These are phyloP conservation scores for Rhodofomes roseus DNA, from an alignment of 1,284 basidiomycete genomes.

Conservation along the genomic window DNA sequence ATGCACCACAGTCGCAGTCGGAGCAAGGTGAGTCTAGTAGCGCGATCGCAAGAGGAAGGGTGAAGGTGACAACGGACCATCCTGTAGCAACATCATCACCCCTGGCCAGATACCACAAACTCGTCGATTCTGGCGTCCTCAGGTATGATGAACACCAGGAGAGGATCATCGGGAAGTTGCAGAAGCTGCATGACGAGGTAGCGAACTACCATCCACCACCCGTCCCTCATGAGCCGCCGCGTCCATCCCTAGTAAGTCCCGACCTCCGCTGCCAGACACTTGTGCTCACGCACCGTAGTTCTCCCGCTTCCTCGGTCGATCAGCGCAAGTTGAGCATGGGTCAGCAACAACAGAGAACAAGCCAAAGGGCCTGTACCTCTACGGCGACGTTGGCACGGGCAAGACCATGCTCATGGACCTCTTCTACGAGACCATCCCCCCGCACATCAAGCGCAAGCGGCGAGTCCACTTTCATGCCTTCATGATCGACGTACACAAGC, in stretches of 20 bases:
- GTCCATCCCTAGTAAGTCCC: constrained; percentile 23
- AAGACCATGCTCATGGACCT: constrained; percentile 99
- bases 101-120: constrained; percentile 67
- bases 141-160: constrained; percentile 83
- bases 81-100: constrained; percentile 37
- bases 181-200: constrained; percentile 77
- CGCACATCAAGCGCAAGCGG: constrained; percentile 71
- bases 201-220: constrained; percentile 68
- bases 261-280: neutral
- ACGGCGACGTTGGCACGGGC: constrained; percentile 95
- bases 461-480: constrained; percentile 97
- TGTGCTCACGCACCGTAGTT: constrained; percentile 37
- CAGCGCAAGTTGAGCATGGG: constrained; percentile 29
- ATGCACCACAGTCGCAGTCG: neutral
- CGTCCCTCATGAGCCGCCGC: constrained; percentile 41
- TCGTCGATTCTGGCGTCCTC: constrained; percentile 71
- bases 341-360: constrained; percentile 45
- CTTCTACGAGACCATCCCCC: constrained; percentile 88
- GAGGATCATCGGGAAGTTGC: constrained; percentile 78
- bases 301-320: constrained; percentile 59
- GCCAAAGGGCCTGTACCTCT: constrained; percentile 94
- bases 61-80: neutral
- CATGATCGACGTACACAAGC: constrained; percentile 98
- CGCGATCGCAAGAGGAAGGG: neutral
- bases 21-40: constrained; percentile 1